phyloP scores from a whole-genome alignment of 768 basidiomycete species.

The Postia placenta region DNA sequence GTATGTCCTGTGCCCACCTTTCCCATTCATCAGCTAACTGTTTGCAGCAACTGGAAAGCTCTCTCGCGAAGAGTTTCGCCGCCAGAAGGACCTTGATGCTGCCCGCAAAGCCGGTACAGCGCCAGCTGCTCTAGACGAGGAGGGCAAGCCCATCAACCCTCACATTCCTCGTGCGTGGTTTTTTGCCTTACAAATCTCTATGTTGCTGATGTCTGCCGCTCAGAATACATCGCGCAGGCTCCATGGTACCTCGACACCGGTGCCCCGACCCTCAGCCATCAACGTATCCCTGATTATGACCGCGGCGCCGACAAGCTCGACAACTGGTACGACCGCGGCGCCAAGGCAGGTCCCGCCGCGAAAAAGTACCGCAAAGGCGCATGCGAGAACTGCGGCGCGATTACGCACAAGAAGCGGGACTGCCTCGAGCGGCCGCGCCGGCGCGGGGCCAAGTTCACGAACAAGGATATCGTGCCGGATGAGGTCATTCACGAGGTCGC shows the following conservation, averaged over 20 bases:
- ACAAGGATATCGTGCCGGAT: constrained; percentile 85
- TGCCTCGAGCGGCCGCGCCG: constrained; percentile 96
- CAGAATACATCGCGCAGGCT: constrained; percentile 97
- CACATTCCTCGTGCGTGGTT: constrained; percentile 89
- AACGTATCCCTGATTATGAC: constrained; percentile 69
- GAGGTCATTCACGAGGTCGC: constrained; percentile 82
- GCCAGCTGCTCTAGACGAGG: constrained; percentile 90
- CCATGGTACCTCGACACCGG: constrained; percentile 99
- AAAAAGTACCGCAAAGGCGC: constrained; percentile 98
- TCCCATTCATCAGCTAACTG: constrained; percentile 21
- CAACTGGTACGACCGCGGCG: constrained; percentile 88
- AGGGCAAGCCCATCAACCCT: constrained; percentile 94
- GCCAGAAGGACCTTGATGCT: constrained; percentile 95
- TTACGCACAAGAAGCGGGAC: constrained; percentile 87
- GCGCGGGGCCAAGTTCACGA: constrained; percentile 91
- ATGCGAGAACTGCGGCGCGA: constrained; percentile 97
- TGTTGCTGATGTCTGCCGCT: neutral
- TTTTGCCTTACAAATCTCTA: neutral
- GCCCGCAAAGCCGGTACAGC: constrained; percentile 98
- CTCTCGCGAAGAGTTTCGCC: constrained; percentile 89
- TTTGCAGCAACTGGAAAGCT: constrained; percentile 64
- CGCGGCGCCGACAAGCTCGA: constrained; percentile 64
- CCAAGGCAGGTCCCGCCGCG: constrained; percentile 80
- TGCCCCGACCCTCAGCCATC: constrained; percentile 89
- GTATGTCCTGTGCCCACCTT: constrained; percentile 2